A percentile compares a stretch with the other conserved stretches of the same genome.
Evolutionary conservation across 129 eudicot species (phyloP).

Genomic region (Tanacetum coccineum): DNA sequence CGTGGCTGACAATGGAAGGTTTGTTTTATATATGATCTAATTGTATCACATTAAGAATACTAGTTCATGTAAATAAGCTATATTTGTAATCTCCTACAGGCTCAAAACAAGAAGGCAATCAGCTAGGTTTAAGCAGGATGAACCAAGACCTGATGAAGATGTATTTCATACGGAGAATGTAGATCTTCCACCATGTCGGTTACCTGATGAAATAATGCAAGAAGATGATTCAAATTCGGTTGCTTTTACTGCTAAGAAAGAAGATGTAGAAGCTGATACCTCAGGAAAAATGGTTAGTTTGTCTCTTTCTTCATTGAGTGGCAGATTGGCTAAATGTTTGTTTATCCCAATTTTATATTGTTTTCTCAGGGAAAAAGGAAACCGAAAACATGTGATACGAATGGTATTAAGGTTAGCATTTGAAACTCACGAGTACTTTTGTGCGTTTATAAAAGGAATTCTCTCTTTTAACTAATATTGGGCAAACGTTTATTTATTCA

Average conservation of each 20-base stretch:
- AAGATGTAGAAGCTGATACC: slow-evolving; percentile 19
- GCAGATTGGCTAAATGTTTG: background rate
- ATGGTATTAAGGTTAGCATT: slow-evolving; percentile 35
- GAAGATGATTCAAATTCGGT: slow-evolving; percentile 30
- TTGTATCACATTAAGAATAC: background rate
- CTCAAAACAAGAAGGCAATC: slow-evolving; percentile 40
- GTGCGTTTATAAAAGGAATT: background rate
- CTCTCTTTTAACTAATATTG: background rate
- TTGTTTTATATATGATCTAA: slow-evolving; percentile 4
- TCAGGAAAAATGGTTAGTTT: slow-evolving; percentile 34
- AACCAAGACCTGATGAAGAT: slow-evolving; percentile 27
- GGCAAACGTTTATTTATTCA: background rate
- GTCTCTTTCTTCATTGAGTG: background rate
- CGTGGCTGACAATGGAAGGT: slow-evolving; percentile 48
- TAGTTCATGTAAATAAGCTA: background rate
- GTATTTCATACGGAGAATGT: slow-evolving; percentile 14
- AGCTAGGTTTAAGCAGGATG: slow-evolving; percentile 36
- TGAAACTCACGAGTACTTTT: background rate
- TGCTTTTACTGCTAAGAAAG: slow-evolving; percentile 18
- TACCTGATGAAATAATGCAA: slow-evolving; percentile 27
- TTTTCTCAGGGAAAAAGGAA: slow-evolving; percentile 46
- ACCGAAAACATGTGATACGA: slow-evolving; percentile 25
- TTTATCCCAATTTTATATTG: background rate
- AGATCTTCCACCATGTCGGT: slow-evolving; percentile 21
- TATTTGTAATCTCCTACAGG: slow-evolving; percentile 20